Base-by-base conservation (phyloP, 805 yeast species). In the Candida ovalis region DNA sequence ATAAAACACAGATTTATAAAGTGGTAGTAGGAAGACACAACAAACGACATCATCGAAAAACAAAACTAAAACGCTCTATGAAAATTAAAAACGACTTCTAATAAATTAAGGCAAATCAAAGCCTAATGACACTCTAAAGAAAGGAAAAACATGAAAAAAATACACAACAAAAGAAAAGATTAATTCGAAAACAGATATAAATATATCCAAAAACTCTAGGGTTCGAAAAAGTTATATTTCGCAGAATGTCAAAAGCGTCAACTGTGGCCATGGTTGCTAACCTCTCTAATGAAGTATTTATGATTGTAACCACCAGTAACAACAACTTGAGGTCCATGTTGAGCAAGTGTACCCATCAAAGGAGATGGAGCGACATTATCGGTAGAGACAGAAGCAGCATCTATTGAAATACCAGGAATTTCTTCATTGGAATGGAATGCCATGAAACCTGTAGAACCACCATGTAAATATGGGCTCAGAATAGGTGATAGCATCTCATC, bases 401-500 rank as follows among this genome's bases (percentile, higher is more conserved):
- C 57, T 9, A 61, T 62, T 39, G 51, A 54, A 28, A 62, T 50
- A 5, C 57, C 54, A 5, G 67, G 67, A 22, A 62, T 50, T 8
- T 59, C 62, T 13, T 55, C 60, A n/a, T 43, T 40, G 4, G 51
- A 25, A 19, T 41, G 38, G 12, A 35, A n/a, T 9, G 33, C 18
- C 44, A 38, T 17, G 45, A 37, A 38, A n/a, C 42, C 37, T 30
- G 33, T 22, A 13, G 40, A 41, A 10, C n/a, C 15, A 30, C 32
- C 47, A 32, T 48, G 46, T 19, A 61, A n/a, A 39, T 52, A 62
- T 1, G 83, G 82, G 5, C 79, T 70, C 36, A 78, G 61, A 1
- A 76, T 52, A 1, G 81, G 80, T 4, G 77, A 69, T 40, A 78
- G 58, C 25, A 67, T 58, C 48, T 72, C 79, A 55, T 78, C 80